Conservation (phyloP, 1,284 basidiomycete genomes). For the Cryptococcus sp. region DNA sequence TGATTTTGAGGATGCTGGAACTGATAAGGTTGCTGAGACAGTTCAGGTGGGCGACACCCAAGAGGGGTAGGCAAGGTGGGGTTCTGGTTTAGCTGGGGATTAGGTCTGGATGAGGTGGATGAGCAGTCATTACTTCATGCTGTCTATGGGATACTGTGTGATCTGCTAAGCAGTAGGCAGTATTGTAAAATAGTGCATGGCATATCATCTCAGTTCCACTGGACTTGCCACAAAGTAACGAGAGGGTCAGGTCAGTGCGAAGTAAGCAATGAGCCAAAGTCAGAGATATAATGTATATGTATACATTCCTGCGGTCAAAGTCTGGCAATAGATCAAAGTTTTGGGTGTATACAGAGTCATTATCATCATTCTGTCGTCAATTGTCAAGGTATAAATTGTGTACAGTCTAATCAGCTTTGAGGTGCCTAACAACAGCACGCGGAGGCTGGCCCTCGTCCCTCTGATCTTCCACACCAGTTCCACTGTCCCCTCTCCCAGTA, state of each 20-base stretch:
- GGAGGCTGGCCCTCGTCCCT: not conserved
- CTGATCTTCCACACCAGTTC: not conserved
- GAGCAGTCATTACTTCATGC: too few relatives aligned
- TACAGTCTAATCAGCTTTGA: conserved; percentile 22
- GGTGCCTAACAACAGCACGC: conserved; percentile 22
- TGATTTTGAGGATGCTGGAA: too few relatives aligned
- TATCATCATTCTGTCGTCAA: not conserved
- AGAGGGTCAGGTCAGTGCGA: too few relatives aligned
- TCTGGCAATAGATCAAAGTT: not conserved
- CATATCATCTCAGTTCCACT: not conserved
- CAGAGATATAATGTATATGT: not conserved
- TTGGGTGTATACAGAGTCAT: not conserved
- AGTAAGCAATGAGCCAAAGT: too few relatives aligned
- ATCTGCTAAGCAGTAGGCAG: too few relatives aligned
- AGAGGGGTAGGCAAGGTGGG: too few relatives aligned
- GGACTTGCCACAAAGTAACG: not conserved
- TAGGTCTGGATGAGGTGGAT: too few relatives aligned
- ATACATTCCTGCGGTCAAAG: not conserved
- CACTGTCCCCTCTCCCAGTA: not conserved
- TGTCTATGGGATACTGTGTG: too few relatives aligned
- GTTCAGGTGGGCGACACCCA: too few relatives aligned
- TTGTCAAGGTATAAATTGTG: not conserved
- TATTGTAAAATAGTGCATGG: not conserved
- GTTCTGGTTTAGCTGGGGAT: too few relatives aligned
- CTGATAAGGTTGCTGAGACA: too few relatives aligned